Base-by-base conservation (phyloP, 1,284 basidiomycete species). In the Psilocybe mexicana region DNA sequence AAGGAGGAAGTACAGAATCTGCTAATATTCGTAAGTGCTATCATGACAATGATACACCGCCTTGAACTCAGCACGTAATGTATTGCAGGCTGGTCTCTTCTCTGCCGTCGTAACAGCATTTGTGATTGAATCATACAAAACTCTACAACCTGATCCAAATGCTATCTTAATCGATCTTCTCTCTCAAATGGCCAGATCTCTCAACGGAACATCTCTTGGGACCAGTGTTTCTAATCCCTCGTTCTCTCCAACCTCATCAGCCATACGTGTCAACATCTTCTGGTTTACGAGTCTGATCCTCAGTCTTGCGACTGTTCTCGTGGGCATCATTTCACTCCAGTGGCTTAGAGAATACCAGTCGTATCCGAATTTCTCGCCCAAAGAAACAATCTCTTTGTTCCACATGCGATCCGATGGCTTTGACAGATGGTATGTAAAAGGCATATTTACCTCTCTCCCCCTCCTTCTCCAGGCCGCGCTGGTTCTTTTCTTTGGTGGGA, bases 401-500 rank as follows among this genome's bases (percentile, higher is more conserved):
- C 52, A 65, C 35, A 60, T 63, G 59, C 67, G 71, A 26, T 60
- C 59, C 14, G 66, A 70, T 40, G 68, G 67, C n/a, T 60, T 71
- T 7, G 51, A 62, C 3, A 59, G 57, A 30, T 74, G 72, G 72
- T 60, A 61, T 12, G 68, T 73, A 0, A 57, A 63, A 10, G 61
- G 59, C 8, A 66, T 71, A 11, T 63, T 73, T 12, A 58, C 67
- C 1, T 50, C 65, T 11, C 63, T 74, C 2, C 70, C 71, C 0
- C 45, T 70, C 3, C 59, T 73, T 7, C 61, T 73, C 12, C 68
- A 73, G 46, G 44, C 65, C 12, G 63, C 72, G 0, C 58, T 72
- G 3, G 52, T 65, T 6, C 62, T 73, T 4, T 74, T 73, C 61
- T 63, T 71, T 23, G 63, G 52, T 1, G 72, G 72, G 6, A 42